Evolutionary conservation across 2,329 filamentous ascomycete species (phyloP), one percentile per base, ranked within the genome.

Genomic region (Fusarium sp.): DNA sequence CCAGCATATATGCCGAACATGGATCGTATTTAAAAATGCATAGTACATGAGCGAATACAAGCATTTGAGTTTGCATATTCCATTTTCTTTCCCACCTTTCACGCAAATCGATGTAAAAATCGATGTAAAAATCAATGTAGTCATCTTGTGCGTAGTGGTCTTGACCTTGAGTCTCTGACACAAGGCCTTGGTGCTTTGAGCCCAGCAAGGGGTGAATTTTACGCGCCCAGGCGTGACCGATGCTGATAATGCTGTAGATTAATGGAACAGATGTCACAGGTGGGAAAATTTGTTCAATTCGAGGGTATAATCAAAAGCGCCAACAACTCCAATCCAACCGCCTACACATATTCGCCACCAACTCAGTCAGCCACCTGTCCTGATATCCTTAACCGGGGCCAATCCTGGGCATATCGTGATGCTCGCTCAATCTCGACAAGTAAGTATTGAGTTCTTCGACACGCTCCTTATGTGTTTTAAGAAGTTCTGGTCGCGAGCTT

Each of bases 361-460:
- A 55, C 16, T 15, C 26, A 18, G 24, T 15, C 26, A 18, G 24
- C 26, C 6, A 24, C 30, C 30, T n/a, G 28, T 18, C 5, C 47
- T 11, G 8, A n/a, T 20, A 7, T 45, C 16, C 35, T n/a, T 83
- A 91, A 42, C 89, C 89, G 2, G 89, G 89, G 16, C 89, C 89
- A 63, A 91, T 91, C 84, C 90, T 90, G 76, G 89, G 89, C 95
- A 99, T 99, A 81, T 99, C 96, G 82, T 99, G 95, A 84, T 99
- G 96, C 83, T 99, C 96, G 83, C 94, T 97, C 78, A 99, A 83
- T 74, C 91, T 93, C 73, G 94, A 96, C 39, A 99, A 85, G 81
- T 98, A 98, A 72, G 93, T 94, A 81, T 99, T 99, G 76, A 98
- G 85, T 81, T 98, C 95, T 82, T 98, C 95, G 47, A 99, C 95